A percentile compares a stretch with the other conserved stretches of the same genome.
These are phyloP conservation scores for Cryptomeria japonica DNA, from an alignment of 75 land plant genomes.

Conservation along the genomic window DNA sequence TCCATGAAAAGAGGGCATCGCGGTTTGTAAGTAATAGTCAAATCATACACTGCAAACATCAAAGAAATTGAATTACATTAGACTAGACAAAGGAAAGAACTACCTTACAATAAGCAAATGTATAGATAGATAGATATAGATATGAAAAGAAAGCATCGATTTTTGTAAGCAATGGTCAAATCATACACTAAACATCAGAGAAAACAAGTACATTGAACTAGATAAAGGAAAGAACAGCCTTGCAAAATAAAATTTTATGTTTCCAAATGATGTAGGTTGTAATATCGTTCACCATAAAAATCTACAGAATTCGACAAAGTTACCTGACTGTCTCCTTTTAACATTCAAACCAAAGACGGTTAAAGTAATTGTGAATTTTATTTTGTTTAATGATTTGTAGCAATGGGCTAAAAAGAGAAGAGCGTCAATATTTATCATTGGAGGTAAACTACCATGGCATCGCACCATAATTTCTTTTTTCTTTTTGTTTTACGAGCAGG, in stretches of 20 bases:
- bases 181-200: conserved; percentile 71
- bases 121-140: too few relatives aligned
- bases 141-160: conserved; percentile 62
- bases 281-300: background rate
- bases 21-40: conserved; percentile 86
- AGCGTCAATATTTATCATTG: too few relatives aligned
- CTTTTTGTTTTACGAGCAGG: too few relatives aligned
- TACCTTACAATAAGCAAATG: background rate
- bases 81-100: background rate
- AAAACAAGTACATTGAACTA: conserved; percentile 5
- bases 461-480: too few relatives aligned
- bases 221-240: background rate
- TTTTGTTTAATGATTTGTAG: background rate
- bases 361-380: background rate
- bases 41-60: conserved; percentile 84
- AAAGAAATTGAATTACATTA: conserved; percentile 12
- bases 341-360: background rate
- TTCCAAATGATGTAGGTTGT: background rate
- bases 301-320: background rate
- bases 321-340: background rate
- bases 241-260: background rate
- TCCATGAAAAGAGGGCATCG: conserved; percentile 73
- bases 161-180: conserved; percentile 83
- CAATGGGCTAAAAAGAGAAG: too few relatives aligned
- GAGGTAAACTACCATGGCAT: too few relatives aligned